Percentiles rank a stretch among this genome's conserved stretches.
These are phyloP conservation scores for Wickerhamomyces sp. DNA, from an alignment of 1,139 yeast species.

Conservation along the genomic window DNA sequence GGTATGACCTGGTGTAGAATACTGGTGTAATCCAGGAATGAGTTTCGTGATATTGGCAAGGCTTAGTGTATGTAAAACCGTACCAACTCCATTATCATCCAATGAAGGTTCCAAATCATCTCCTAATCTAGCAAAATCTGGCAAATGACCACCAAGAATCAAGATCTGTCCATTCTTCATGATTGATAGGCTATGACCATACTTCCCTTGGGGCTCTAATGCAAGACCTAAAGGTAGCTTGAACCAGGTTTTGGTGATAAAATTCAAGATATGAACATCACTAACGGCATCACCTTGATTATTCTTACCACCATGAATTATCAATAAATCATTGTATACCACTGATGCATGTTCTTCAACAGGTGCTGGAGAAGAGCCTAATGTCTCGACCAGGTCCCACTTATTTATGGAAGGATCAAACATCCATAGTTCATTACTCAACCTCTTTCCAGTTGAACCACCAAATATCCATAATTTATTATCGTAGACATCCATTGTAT, in stretches of 20 bases:
- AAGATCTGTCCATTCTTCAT: slow-evolving; percentile 63
- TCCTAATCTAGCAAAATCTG: slow-evolving; percentile 49
- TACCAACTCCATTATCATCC: slow-evolving; percentile 46
- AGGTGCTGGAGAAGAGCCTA: slow-evolving; percentile 69
- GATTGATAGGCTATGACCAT: slow-evolving; percentile 91
- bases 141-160: slow-evolving; percentile 90
- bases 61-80: slow-evolving; percentile 64
- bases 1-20: slow-evolving; percentile 18
- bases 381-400: slow-evolving; percentile 49
- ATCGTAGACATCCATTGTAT: slow-evolving; percentile 78
- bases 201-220: slow-evolving; percentile 73
- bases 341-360: slow-evolving; percentile 91
- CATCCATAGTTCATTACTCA: slow-evolving; percentile 77
- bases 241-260: slow-evolving; percentile 70
- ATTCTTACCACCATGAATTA: slow-evolving; percentile 88
- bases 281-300: slow-evolving; percentile 67
- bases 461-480: slow-evolving; percentile 90
- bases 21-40: slow-evolving; percentile 30
- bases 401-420: slow-evolving; percentile 65
- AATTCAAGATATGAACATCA: slow-evolving; percentile 70
- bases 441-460: slow-evolving; percentile 74
- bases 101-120: slow-evolving; percentile 41
- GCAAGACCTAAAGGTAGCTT: slow-evolving; percentile 50
- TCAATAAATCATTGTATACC: slow-evolving; percentile 72
- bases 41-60: slow-evolving; percentile 29